Base-by-base conservation (phyloP, 495 filamentous ascomycete species). In the Cercophora sp. region DNA sequence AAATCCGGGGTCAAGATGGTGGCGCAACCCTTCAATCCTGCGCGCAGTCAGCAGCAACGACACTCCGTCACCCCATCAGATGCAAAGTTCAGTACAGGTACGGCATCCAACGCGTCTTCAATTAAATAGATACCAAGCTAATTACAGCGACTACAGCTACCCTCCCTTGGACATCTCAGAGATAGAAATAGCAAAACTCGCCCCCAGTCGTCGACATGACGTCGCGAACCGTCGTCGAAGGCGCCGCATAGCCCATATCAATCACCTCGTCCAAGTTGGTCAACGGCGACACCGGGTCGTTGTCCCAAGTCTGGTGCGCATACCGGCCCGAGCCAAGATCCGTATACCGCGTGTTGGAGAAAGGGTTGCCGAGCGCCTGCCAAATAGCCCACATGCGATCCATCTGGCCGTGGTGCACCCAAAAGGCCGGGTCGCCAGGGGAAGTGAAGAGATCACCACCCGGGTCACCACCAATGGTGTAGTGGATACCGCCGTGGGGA, bases 371-470 rank as follows among this genome's bases (percentile, higher is more conserved):
- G 23, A 60, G 53, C 5, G 57, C 58, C 25, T 57, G 58, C 85
- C 86, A 88, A 16, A 80, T 78, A 70, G 80, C 79, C 75, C 79
- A 89, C 9, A 82, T 43, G 8, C 79, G 77, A 64, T 88, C 85
- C 48, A 89, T 75, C 75, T 79, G 75, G 13, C 68, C 75, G 62
- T 88, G 86, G 61, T 89, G 86, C 9, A 82, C 69, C 59, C 69
- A 89, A 67, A 89, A 89, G 1, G 71, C 76, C 9, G 85, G 84
- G 48, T 88, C 86, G 6, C 79, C 80, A 8, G 84, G 79, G 13
- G 76, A 82, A 4, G 67, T 70, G 57, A 73, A 85, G 18, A 83
- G 61, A 63, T 86, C 84, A 13, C 65, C 60, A 2, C 76, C 78
- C 0, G 79, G 76, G 62, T 85, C 79, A 31, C 80, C 84, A 25